Percentiles rank a stretch among this genome's conserved stretches.
phyloP scores from a whole-genome alignment of 1,139 yeast species.

The Protomyces macrosporus region DNA sequence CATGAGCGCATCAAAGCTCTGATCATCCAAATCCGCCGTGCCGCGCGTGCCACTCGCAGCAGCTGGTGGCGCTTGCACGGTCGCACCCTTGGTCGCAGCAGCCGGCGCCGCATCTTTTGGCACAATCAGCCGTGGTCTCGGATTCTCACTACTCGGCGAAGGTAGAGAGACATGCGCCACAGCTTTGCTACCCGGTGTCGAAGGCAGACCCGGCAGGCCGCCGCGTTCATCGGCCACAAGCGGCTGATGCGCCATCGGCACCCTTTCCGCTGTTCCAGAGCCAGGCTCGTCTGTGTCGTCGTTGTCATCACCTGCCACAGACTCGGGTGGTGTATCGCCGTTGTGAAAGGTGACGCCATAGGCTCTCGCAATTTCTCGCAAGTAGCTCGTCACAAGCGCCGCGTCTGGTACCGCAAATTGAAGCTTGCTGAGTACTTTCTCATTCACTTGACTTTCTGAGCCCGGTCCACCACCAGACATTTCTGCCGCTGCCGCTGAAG shows the following conservation, averaged over 20 bases:
- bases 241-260: background rate
- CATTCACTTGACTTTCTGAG: slow-evolving; percentile 32
- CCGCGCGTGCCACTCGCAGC: slow-evolving; percentile 35
- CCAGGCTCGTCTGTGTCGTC: slow-evolving; percentile 31
- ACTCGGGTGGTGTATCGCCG: slow-evolving; percentile 36
- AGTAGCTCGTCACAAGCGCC: slow-evolving; percentile 61
- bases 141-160: slow-evolving; percentile 28
- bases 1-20: slow-evolving; percentile 47
- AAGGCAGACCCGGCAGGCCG: background rate
- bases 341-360: slow-evolving; percentile 60
- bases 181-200: slow-evolving; percentile 6
- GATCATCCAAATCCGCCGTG: slow-evolving; percentile 21
- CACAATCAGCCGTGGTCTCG: slow-evolving; percentile 28
- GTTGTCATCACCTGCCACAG: slow-evolving; percentile 31
- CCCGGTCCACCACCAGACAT: slow-evolving; percentile 44
- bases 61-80: slow-evolving; percentile 27
- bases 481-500: slow-evolving; percentile 46
- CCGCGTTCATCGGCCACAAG: background rate
- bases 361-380: slow-evolving; percentile 75
- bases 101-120: slow-evolving; percentile 25
- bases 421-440: slow-evolving; percentile 57
- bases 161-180: slow-evolving; percentile 28
- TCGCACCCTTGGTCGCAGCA: slow-evolving; percentile 19
- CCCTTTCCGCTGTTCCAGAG: slow-evolving; percentile 15
- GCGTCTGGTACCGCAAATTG: slow-evolving; percentile 62